Percentiles rank a stretch among this genome's conserved stretches.
Evolutionary conservation across 495 filamentous ascomycete genomes (phyloP).

Genomic region (Penicillium atrosanguineum): DNA sequence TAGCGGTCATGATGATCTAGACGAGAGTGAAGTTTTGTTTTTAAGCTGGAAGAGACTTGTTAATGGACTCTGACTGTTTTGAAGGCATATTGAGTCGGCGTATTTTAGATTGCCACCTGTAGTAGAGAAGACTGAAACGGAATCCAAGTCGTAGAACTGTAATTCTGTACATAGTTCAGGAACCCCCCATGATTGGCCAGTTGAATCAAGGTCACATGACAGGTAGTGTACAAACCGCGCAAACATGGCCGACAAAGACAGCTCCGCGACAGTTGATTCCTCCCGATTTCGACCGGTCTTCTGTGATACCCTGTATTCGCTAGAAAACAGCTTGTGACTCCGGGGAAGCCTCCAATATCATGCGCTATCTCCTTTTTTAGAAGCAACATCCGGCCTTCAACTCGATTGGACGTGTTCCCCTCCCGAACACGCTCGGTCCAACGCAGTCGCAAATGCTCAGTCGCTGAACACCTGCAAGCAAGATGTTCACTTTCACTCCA

Average conservation of each 20-base stretch:
- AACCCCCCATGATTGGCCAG: not conserved
- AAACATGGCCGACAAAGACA: not conserved
- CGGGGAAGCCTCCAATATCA: not conserved
- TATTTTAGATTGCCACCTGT: not conserved
- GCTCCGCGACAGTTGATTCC: not conserved
- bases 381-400: not conserved
- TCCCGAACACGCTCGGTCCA: conserved; percentile 8
- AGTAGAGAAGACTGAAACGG: not conserved
- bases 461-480: conserved; percentile 13
- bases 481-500: conserved; percentile 94
- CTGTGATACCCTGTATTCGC: not conserved
- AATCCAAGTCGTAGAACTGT: not conserved
- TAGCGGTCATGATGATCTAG: too few relatives aligned
- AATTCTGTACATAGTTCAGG: not conserved
- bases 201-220: not conserved
- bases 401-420: conserved; percentile 10
- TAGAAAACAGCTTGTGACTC: not conserved
- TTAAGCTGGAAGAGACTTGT: not conserved
- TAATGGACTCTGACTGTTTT: not conserved
- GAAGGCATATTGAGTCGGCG: not conserved
- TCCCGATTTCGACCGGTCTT: not conserved
- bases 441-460: conserved; percentile 6
- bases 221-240: not conserved
- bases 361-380: not conserved
- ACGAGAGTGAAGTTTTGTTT: too few relatives aligned